Conservation (phyloP, 2,329 filamentous ascomycete species). For the Lasiodiplodia sp. region DNA sequence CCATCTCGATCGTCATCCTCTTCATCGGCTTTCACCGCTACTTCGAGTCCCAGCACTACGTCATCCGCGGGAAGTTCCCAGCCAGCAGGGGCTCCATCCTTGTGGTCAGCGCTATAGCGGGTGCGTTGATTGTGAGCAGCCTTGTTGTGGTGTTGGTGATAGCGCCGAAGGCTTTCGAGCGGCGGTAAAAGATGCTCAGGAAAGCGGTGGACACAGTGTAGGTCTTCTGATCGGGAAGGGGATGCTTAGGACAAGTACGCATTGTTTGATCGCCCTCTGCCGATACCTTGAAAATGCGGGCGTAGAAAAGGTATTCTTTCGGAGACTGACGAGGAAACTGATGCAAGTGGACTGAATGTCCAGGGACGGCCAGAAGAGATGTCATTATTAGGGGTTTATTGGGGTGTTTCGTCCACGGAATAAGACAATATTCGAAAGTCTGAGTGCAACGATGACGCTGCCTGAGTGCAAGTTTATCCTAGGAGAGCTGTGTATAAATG, state of each 20-base stretch:
- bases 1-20: slow-evolving; percentile 76
- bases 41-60: slow-evolving; percentile 79
- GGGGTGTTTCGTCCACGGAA: neutral
- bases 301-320: neutral
- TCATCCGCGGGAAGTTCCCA: slow-evolving; percentile 80
- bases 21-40: slow-evolving; percentile 81
- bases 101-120: slow-evolving; percentile 70
- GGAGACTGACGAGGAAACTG: neutral
- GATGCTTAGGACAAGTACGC: neutral
- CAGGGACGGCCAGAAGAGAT: neutral
- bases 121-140: slow-evolving; percentile 64
- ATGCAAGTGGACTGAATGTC: neutral
- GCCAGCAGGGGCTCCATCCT: slow-evolving; percentile 78
- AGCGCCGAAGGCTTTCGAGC: slow-evolving; percentile 56
- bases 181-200: slow-evolving; percentile 12
- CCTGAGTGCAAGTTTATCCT: no score
- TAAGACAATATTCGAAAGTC: neutral
- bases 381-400: neutral
- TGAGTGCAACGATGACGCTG: neutral
- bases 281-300: neutral
- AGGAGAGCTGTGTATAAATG: neutral
- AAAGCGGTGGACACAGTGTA: neutral
- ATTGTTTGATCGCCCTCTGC: neutral
- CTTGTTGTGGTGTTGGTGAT: slow-evolving; percentile 66
- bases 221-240: neutral